Evolutionary conservation across 129 eudicot species (phyloP).

Genomic region (Cynara cardunculus): DNA sequence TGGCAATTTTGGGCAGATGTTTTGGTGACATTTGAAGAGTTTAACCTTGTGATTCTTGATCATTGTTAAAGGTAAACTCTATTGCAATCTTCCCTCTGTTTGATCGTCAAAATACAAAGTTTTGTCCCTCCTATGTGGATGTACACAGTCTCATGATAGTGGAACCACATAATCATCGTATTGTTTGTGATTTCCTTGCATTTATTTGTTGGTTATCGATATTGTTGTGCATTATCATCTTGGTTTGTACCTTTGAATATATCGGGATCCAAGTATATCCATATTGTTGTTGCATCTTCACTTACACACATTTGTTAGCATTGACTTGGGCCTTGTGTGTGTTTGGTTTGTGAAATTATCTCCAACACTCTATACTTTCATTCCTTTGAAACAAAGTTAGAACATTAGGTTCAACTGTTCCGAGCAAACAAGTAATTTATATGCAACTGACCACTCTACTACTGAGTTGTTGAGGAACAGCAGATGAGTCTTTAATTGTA

Average conservation of each 20-base stretch:
- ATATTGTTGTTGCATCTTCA: background rate
- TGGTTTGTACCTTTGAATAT: background rate
- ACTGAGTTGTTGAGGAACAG: background rate
- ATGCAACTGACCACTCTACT: background rate
- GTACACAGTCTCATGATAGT: background rate
- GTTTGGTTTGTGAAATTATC: background rate
- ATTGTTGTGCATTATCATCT: background rate
- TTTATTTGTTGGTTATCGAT: background rate
- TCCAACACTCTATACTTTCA: background rate
- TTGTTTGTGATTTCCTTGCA: background rate
- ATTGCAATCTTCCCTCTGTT: background rate
- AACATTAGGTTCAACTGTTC: background rate
- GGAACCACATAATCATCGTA: background rate
- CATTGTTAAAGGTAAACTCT: background rate
- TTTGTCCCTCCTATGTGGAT: background rate
- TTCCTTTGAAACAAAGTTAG: background rate
- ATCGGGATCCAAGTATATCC: background rate
- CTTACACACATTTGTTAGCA: background rate
- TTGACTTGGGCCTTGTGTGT: background rate
- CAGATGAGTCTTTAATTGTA: background rate
- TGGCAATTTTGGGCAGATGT: background rate
- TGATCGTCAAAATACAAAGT: background rate
- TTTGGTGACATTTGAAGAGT: background rate
- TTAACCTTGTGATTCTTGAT: background rate
- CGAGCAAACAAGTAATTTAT: background rate